Conservation (phyloP, 2,329 filamentous ascomycete species). For the Botrytis squamosa region DNA sequence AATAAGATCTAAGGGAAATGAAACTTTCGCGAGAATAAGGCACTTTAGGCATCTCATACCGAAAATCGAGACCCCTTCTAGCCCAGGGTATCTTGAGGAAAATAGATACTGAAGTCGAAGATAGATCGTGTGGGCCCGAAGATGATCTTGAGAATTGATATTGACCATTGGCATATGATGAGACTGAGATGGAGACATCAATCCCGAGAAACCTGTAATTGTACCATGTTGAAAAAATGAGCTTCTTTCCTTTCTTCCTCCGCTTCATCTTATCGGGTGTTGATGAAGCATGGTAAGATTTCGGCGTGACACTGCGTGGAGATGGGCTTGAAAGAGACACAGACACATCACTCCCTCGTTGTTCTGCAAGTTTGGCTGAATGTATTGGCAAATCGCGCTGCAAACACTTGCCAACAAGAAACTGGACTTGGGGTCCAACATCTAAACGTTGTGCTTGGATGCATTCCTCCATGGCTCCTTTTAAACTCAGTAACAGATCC, state of each 20-base stretch:
- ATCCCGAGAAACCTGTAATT: background rate
- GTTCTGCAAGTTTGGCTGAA: background rate
- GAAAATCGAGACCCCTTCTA: background rate
- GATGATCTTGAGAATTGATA: background rate
- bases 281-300: background rate
- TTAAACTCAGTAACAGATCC: background rate
- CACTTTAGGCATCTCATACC: background rate
- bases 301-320: background rate
- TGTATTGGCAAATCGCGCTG: background rate
- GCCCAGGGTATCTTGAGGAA: background rate
- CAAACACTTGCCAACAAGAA: background rate
- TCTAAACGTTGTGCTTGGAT: background rate
- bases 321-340: background rate
- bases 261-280: background rate
- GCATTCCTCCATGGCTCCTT: background rate
- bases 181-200: background rate
- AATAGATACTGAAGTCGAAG: background rate
- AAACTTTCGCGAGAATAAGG: background rate
- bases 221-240: background rate
- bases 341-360: background rate
- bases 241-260: background rate
- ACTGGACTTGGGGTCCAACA: background rate
- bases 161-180: background rate
- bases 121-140: background rate
- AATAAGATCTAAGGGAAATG: background rate